Evolutionary conservation across 1,139 yeast species (phyloP), one percentile per base, ranked within the genome.

Genomic region (Yamadazyma spencermartinsiae): DNA sequence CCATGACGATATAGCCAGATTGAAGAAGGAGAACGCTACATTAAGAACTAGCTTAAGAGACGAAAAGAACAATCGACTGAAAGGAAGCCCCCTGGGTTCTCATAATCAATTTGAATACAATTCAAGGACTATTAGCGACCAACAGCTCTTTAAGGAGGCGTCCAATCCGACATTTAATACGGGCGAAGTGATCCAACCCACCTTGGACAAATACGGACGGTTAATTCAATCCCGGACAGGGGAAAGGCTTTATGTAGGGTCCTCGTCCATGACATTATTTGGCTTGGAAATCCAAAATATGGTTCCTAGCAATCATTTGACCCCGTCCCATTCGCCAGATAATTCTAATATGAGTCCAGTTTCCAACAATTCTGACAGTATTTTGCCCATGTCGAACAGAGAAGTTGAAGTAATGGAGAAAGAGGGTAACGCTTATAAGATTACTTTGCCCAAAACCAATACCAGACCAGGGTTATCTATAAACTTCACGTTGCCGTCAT

Each of bases 251-350:
- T 84, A 83, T 53, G 86, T 83, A 26, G 94, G 92, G 1, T 81
- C 89, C 1, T 82, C 90, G 0, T 82, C 90, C 1, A 84, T 85
- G 90, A 84, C 94, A 0, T 60, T 84, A 19, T 84, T 84, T 55
- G 90, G 90, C 2, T 63, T 84, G 42, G 92, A 84, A 48, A 83
- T 85, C 39, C 87, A 83, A 53, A 78, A 80, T 41, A 67, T 77
- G 70, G 76, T 76, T 3, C 76, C 76, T 0, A 48, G 64, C 10
- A 38, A 34, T 2, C 37, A 39, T 20, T 37, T 30, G 17, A 32
- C 42, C 13, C 42, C 46, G 2, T 31, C 27, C 13, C 29, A 34
- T 8, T 37, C 46, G 10, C 42, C 47, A 9, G 39, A 33, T 14
- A 17, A 36, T 31, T 29, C 33, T 18, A 40, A 25, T 20, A 14